These are phyloP conservation scores for Flaveria robusta DNA, from an alignment of 129 eudicot genomes.

Conservation along the genomic window DNA sequence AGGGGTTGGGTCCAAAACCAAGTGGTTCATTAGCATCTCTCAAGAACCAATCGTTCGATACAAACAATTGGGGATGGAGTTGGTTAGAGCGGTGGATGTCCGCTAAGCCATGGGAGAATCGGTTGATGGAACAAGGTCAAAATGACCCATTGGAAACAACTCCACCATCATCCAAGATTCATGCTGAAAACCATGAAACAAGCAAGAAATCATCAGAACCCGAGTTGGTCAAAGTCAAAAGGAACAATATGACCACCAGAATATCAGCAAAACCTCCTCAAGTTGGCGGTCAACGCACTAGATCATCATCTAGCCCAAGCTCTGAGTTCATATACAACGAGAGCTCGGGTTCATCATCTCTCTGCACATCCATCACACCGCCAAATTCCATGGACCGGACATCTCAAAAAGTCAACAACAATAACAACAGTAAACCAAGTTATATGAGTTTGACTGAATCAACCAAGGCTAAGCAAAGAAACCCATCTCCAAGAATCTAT, in stretches of 20 bases:
- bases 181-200: slow-evolving; percentile 18
- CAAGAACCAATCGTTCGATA: slow-evolving; percentile 52
- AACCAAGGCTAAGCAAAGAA: slow-evolving; percentile 78
- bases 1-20: slow-evolving; percentile 33
- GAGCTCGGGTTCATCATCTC: slow-evolving; percentile 85
- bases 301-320: slow-evolving; percentile 79
- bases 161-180: slow-evolving; percentile 47
- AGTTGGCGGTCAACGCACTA: slow-evolving; percentile 43
- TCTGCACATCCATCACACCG: slow-evolving; percentile 69
- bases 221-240: slow-evolving; percentile 51
- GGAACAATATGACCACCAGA: slow-evolving; percentile 64
- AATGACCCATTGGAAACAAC: slow-evolving; percentile 47
- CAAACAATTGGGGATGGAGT: slow-evolving; percentile 80
- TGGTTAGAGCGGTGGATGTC: slow-evolving; percentile 99
- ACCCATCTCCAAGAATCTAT: slow-evolving; percentile 48
- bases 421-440: slow-evolving; percentile 48
- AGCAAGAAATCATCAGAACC: slow-evolving; percentile 55
- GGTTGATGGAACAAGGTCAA: slow-evolving; percentile 69
- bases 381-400: slow-evolving; percentile 69
- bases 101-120: slow-evolving; percentile 95
- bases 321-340: slow-evolving; percentile 64
- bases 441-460: slow-evolving; percentile 89
- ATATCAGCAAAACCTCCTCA: slow-evolving; percentile 60
- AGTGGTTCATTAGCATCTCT: slow-evolving; percentile 40
- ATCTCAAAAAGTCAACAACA: slow-evolving; percentile 38